Conservation (phyloP, 2,329 filamentous ascomycete species). For the Lasiodiplodia hormozganensis region DNA sequence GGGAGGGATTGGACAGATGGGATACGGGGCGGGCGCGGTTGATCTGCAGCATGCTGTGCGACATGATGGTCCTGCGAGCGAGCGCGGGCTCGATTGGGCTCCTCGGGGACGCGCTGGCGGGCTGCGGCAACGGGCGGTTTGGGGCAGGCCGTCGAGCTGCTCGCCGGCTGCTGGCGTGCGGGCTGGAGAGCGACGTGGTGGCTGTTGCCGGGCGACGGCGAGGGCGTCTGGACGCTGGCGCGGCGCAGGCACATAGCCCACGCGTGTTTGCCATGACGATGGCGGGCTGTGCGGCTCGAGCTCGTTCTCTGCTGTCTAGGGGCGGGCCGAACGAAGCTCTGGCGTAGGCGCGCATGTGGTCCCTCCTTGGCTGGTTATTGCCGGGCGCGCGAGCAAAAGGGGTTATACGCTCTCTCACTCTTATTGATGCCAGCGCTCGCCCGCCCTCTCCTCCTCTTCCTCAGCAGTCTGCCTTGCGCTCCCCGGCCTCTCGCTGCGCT, state of each 20-base stretch:
- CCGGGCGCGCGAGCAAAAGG: slow-evolving; percentile 17
- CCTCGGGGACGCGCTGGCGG: background rate
- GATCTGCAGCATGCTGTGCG: slow-evolving; percentile 27
- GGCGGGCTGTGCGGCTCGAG: slow-evolving; percentile 22
- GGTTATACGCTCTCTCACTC: slow-evolving; percentile 18
- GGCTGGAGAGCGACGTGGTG: background rate
- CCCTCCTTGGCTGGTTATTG: slow-evolving; percentile 20
- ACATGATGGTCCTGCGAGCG: slow-evolving; percentile 7
- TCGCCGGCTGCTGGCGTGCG: background rate
- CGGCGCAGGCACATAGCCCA: background rate
- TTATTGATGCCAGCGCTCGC: slow-evolving; percentile 20
- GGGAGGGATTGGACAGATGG: slow-evolving; percentile 2
- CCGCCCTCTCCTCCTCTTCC: background rate
- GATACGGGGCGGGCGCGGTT: slow-evolving; percentile 19
- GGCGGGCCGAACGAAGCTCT: slow-evolving; percentile 13
- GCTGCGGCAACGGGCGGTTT: background rate
- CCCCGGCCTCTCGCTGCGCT: slow-evolving; percentile 1
- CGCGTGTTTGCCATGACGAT: slow-evolving; percentile 24
- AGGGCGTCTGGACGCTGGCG: background rate
- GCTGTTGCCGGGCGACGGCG: slow-evolving; percentile 1
- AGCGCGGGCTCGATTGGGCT: background rate
- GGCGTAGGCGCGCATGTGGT: slow-evolving; percentile 13
- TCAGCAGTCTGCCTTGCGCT: background rate
- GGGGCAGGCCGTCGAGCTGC: background rate
- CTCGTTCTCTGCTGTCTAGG: slow-evolving; percentile 4